Evolutionary conservation across 805 yeast species (phyloP).

Genomic region (Vanderwaltozyma polyspora): DNA sequence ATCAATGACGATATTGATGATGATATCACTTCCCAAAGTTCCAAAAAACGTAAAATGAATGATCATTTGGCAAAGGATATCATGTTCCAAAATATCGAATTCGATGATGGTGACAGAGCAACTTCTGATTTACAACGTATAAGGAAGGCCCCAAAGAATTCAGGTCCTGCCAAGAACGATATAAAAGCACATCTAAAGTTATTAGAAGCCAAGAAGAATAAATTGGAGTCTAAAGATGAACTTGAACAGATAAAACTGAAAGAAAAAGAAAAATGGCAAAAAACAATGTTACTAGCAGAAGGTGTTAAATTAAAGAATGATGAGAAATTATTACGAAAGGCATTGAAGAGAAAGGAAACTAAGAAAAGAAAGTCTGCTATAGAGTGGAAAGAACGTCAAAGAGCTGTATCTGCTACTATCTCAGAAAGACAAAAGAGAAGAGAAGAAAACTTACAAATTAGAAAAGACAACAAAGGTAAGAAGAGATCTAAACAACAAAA

Average conservation of each 20-base stretch:
- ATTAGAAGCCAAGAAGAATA: constrained; percentile 62
- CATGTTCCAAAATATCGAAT: constrained; percentile 70
- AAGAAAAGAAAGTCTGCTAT: constrained; percentile 75
- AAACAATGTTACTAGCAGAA: constrained; percentile 74
- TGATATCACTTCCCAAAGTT: too few relatives aligned
- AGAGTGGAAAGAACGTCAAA: constrained; percentile 89
- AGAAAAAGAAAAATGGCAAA: constrained; percentile 77
- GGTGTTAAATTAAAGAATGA: constrained; percentile 85
- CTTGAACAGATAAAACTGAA: constrained; percentile 44
- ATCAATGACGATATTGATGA: background rate
- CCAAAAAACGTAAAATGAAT: constrained; percentile 25
- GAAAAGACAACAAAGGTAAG: constrained; percentile 77
- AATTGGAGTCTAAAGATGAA: constrained; percentile 48
- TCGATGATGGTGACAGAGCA: constrained; percentile 69
- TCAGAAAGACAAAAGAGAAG: constrained; percentile 74
- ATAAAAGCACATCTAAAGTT: constrained; percentile 68
- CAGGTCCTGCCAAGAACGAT: constrained; percentile 83
- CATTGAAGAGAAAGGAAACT: constrained; percentile 73
- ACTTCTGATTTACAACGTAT: constrained; percentile 58
- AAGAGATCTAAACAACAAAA: constrained; percentile 64
- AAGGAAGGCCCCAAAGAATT: constrained; percentile 43
- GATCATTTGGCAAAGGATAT: constrained; percentile 27
- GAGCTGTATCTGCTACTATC: constrained; percentile 62
- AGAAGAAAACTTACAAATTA: constrained; percentile 78
- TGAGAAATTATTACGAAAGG: constrained; percentile 75